A percentile compares a stretch with the other conserved stretches of the same genome.
Conservation (phyloP, 1,284 basidiomycete species). For the Naganishia liquefaciens region DNA sequence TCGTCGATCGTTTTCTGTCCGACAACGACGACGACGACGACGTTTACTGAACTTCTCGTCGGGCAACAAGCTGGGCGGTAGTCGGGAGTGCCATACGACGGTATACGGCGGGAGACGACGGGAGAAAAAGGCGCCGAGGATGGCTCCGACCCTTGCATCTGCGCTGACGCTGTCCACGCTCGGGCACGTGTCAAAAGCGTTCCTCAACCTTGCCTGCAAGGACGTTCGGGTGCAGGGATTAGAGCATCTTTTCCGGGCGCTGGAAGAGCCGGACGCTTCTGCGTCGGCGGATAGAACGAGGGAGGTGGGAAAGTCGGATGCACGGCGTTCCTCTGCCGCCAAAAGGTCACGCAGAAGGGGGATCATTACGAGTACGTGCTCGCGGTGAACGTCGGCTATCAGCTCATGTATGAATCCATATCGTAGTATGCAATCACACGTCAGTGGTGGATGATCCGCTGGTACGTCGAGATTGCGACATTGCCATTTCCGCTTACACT, state of each 20-base stretch:
- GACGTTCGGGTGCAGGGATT: constrained; percentile 69
- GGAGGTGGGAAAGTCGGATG: constrained; percentile 31
- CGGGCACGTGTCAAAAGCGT: constrained; percentile 73
- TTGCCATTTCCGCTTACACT: constrained; percentile 17
- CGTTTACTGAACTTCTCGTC: too few species aligned
- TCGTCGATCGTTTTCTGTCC: too few species aligned
- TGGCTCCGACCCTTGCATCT: constrained; percentile 41
- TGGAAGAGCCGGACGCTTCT: constrained; percentile 56
- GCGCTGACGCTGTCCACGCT: constrained; percentile 51
- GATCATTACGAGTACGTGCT: constrained; percentile 69
- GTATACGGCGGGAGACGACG: too few species aligned
- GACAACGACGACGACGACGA: too few species aligned
- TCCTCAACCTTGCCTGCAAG: constrained; percentile 67
- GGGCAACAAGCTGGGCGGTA: too few species aligned
- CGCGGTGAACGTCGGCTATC: not conserved
- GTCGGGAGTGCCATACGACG: too few species aligned
- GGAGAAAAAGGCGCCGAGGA: not conserved
- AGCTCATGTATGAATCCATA: not conserved
- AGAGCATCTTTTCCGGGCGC: constrained; percentile 63
- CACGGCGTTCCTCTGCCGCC: not conserved
- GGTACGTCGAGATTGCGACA: constrained; percentile 37
- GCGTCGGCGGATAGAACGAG: constrained; percentile 43
- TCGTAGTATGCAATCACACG: constrained; percentile 81
- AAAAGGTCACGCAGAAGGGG: constrained; percentile 60
- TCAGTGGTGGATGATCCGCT: constrained; percentile 63